Base-by-base conservation (phyloP, 1,284 basidiomycete genomes). In the Cutaneotrichosporon mucoides region DNA sequence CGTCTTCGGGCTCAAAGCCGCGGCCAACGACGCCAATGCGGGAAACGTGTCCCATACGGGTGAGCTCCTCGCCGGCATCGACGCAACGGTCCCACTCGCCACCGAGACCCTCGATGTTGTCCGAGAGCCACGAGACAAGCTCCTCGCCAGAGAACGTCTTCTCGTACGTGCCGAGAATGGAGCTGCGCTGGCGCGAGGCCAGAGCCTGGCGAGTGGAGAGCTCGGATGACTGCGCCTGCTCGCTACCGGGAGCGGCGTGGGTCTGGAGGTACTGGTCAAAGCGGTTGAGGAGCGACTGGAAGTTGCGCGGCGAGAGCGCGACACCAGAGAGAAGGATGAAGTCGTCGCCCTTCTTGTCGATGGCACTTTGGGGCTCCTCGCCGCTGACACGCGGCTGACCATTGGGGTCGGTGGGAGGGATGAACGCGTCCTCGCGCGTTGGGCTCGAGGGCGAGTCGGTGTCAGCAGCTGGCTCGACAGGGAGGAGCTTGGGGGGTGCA, bases 61-160 rank as follows among this genome's bases (percentile, higher is more conserved):
- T 85, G 55, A 94, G 79, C 50, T 90, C 87, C 55, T 79, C 82
- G 5, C 89, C 90, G 15, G 87, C 89, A 62, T 90, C 86, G 66
- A 88, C 88, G 3, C 89, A 89, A 49, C 84, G 82, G 64, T 92
- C 89, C 61, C 88, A 79, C 71, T 83, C 87, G 12, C 85, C 87
- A 16, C 83, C 84, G 64, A 90, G 84, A 9, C 82, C 87, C 61
- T 84, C 81, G 5, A 90, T 83, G 63, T 86, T 85, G 59, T 83
- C 82, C 60, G 83, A 83, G 55, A 92, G 76, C 88, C 88, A 92
- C 36, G 81, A 80, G 13, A 86, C 86, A 63, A 91, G 85, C 63
- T 91, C 89, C 45, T 89, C 88, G 52, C 89, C 89, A 5, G 84
- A 86, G 74, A 92, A 92, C 61, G 88, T 88, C 66, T 90, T 87